Evolutionary conservation across 345 rosid genomes (phyloP).

Genomic region (Aurinia saxatilis): DNA sequence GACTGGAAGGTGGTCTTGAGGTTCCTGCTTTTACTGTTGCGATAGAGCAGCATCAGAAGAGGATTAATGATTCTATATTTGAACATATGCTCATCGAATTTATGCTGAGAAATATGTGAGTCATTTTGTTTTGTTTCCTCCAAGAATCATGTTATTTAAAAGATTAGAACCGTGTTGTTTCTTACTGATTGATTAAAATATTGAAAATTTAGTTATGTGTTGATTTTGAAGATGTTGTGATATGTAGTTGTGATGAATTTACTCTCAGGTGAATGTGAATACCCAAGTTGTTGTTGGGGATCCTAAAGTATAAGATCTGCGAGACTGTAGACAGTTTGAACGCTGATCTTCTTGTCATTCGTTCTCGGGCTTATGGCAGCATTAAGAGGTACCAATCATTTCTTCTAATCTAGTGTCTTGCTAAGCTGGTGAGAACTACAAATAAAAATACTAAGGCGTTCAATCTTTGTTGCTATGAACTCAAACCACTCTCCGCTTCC

Average conservation of each 20-base stretch:
- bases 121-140: not conserved
- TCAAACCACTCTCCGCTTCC: too few relatives aligned
- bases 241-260: not conserved
- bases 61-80: slow-evolving; percentile 56
- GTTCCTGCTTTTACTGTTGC: slow-evolving; percentile 88
- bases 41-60: slow-evolving; percentile 72
- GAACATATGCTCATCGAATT: slow-evolving; percentile 55
- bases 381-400: slow-evolving; percentile 56
- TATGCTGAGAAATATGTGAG: slow-evolving; percentile 47
- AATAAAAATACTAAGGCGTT: not conserved
- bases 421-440: not conserved
- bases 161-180: too few relatives aligned
- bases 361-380: slow-evolving; percentile 68
- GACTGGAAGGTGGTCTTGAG: slow-evolving; percentile 59
- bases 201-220: not conserved
- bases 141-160: not conserved
- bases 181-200: not conserved
- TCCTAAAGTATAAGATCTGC: slow-evolving; percentile 77
- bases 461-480: not conserved
- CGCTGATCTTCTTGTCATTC: slow-evolving; percentile 77
- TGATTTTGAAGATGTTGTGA: not conserved
- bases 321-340: slow-evolving; percentile 56
- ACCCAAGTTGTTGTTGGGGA: slow-evolving; percentile 70
- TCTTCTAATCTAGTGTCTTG: not conserved
- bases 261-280: slow-evolving; percentile 52